phyloP scores from a whole-genome alignment of 768 basidiomycete genomes.

The Hebeloma cylindrosporum region DNA sequence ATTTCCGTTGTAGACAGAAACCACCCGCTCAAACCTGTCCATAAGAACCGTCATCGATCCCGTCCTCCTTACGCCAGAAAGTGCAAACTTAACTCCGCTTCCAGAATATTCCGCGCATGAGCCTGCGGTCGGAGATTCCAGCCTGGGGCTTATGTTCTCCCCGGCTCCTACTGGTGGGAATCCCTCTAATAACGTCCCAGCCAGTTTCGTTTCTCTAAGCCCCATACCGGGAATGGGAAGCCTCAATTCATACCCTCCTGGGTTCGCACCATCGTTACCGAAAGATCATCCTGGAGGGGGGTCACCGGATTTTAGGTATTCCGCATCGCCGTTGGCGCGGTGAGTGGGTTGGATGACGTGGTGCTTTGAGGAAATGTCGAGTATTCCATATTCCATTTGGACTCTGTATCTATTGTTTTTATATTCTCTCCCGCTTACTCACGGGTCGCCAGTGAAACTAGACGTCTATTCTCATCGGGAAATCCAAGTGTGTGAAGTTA shows the following conservation, averaged over 20 bases:
- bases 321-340: slow-evolving; percentile 15
- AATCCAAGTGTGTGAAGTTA: too few relatives aligned
- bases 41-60: slow-evolving; percentile 32
- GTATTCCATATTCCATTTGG: too few relatives aligned
- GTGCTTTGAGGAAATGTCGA: too few relatives aligned
- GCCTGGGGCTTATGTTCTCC: slow-evolving; percentile 10
- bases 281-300: slow-evolving; percentile 10
- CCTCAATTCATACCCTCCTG: slow-evolving; percentile 21
- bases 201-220: slow-evolving; percentile 39
- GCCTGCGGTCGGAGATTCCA: background rate
- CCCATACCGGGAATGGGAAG: slow-evolving; percentile 28
- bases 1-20: slow-evolving; percentile 5
- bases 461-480: too few relatives aligned
- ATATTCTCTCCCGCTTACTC: too few relatives aligned
- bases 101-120: slow-evolving; percentile 4
- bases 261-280: slow-evolving; percentile 17
- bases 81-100: slow-evolving; percentile 28
- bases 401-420: too few relatives aligned
- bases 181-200: slow-evolving; percentile 35
- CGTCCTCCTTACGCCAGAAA: slow-evolving; percentile 45
- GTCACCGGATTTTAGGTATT: slow-evolving; percentile 15
- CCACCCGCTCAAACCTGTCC: slow-evolving; percentile 23
- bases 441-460: too few relatives aligned
- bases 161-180: slow-evolving; percentile 30
- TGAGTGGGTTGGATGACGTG: too few relatives aligned